phyloP scores from a whole-genome alignment of 2,329 filamentous ascomycete species.

The Raffaelea ambrosiae region DNA sequence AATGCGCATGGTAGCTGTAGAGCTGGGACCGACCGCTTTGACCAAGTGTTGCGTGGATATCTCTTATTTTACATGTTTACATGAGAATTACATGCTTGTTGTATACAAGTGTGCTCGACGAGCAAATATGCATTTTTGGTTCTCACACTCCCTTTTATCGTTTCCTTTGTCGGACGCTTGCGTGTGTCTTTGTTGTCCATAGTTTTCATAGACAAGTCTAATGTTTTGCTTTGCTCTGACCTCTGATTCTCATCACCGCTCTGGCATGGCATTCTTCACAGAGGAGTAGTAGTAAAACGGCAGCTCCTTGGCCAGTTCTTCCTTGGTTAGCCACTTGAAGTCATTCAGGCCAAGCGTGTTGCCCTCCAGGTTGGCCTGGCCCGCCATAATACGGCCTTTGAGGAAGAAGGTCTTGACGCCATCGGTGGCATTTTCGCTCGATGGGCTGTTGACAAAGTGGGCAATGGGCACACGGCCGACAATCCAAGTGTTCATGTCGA shows the following conservation, averaged over 20 bases:
- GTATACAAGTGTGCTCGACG: constrained; percentile 1
- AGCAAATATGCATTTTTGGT: too few species aligned
- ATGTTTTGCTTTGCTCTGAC: too few species aligned
- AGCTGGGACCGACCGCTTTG: too few species aligned
- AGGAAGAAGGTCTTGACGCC: constrained; percentile 91
- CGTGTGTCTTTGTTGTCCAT: too few species aligned
- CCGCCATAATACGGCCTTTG: constrained; percentile 93
- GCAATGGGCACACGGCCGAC: constrained; percentile 86
- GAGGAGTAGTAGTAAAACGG: constrained; percentile 60
- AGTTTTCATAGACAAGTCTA: not conserved
- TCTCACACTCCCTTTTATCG: too few species aligned
- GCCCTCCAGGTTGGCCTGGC: constrained; percentile 71
- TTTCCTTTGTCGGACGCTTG: not conserved
- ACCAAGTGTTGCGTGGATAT: not conserved
- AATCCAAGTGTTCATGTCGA: constrained; percentile 99
- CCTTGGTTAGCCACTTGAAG: constrained; percentile 87
- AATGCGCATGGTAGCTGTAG: too few species aligned
- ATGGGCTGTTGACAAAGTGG: constrained; percentile 52
- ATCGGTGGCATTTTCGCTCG: constrained; percentile 17
- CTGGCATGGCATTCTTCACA: constrained; percentile 75
- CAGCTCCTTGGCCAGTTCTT: constrained; percentile 69
- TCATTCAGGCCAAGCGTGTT: constrained; percentile 69
- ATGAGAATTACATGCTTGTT: constrained; percentile 2
- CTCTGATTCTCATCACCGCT: constrained; percentile 46
- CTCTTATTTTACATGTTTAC: constrained; percentile 1